These are phyloP conservation scores for Parascedosporium putredinis DNA, from an alignment of 2,329 filamentous ascomycete species.

Conservation along the genomic window DNA sequence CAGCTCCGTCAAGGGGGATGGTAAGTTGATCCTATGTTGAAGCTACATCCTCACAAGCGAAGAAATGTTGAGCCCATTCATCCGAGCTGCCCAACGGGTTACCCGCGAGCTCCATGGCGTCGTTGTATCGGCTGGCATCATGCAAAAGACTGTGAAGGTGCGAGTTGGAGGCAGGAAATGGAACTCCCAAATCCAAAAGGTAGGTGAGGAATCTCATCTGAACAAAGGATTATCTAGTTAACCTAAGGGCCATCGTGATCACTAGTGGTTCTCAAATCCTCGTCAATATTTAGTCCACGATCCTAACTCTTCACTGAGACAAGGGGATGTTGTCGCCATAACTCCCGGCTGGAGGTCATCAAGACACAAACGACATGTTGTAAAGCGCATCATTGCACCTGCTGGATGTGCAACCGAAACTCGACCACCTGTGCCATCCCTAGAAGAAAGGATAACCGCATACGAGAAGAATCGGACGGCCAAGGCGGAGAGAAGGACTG, in stretches of 20 bases:
- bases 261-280: slow-evolving; percentile 47
- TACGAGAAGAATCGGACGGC: slow-evolving; percentile 42
- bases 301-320: slow-evolving; percentile 60
- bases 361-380: slow-evolving; percentile 60
- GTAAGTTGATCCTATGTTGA: too few relatives aligned
- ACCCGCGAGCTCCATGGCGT: slow-evolving; percentile 52
- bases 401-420: slow-evolving; percentile 50
- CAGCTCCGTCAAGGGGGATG: too few relatives aligned
- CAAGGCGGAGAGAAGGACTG: slow-evolving; percentile 45
- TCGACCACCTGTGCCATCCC: slow-evolving; percentile 54
- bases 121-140: slow-evolving; percentile 67
- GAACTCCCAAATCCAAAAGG: slow-evolving; percentile 65
- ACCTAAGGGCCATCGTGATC: too few relatives aligned
- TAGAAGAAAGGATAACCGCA: slow-evolving; percentile 48
- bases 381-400: slow-evolving; percentile 65
- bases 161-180: slow-evolving; percentile 60
- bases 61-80: slow-evolving; percentile 25
- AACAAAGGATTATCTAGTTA: too few relatives aligned
- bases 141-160: slow-evolving; percentile 72
- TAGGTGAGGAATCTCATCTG: slow-evolving; percentile 27
- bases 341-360: slow-evolving; percentile 54
- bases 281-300: slow-evolving; percentile 66
- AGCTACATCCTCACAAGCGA: background rate
- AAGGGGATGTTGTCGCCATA: slow-evolving; percentile 67
- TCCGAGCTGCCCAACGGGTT: slow-evolving; percentile 28